phyloP scores from a whole-genome alignment of 2,329 filamentous ascomycete species.

The Endothia cerciana region DNA sequence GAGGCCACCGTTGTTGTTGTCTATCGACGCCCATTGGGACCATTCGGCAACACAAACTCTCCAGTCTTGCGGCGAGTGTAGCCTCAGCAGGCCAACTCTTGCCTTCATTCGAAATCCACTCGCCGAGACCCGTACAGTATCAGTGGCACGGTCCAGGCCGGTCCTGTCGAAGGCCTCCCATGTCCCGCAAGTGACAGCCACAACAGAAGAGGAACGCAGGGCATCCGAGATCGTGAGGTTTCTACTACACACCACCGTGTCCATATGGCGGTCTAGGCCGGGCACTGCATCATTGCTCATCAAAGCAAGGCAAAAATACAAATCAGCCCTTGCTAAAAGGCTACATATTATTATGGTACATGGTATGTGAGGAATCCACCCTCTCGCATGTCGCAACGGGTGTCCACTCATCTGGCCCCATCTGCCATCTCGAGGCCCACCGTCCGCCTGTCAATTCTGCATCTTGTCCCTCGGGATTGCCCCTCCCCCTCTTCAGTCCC shows the following conservation, averaged over 20 bases:
- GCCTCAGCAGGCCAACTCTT: background rate
- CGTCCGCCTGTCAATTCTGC: constrained; percentile 21
- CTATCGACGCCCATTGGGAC: background rate
- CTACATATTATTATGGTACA: too few relatives aligned
- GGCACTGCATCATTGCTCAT: constrained; percentile 15
- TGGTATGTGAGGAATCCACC: constrained; percentile 17
- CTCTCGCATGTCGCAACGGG: constrained; percentile 15
- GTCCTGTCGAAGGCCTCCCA: background rate
- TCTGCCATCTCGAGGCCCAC: constrained; percentile 12
- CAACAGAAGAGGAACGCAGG: background rate
- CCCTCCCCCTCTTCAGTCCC: constrained; percentile 19
- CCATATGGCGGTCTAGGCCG: constrained; percentile 13
- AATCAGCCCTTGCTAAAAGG: constrained; percentile 15
- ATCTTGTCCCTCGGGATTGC: constrained; percentile 8
- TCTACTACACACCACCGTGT: constrained; percentile 17
- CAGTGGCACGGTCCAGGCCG: constrained; percentile 13
- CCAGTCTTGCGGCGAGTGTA: background rate
- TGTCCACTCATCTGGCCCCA: constrained; percentile 13
- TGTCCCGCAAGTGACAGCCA: constrained; percentile 16
- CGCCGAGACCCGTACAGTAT: constrained; percentile 20
- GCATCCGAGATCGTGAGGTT: constrained; percentile 16
- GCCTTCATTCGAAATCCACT: background rate
- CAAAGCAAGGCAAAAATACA: constrained; percentile 18
- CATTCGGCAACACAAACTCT: background rate
- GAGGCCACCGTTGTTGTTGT: background rate